Evolutionary conservation across 495 filamentous ascomycete genomes (phyloP), one percentile per base, ranked within the genome.

Genomic region (Cercophora sp.): DNA sequence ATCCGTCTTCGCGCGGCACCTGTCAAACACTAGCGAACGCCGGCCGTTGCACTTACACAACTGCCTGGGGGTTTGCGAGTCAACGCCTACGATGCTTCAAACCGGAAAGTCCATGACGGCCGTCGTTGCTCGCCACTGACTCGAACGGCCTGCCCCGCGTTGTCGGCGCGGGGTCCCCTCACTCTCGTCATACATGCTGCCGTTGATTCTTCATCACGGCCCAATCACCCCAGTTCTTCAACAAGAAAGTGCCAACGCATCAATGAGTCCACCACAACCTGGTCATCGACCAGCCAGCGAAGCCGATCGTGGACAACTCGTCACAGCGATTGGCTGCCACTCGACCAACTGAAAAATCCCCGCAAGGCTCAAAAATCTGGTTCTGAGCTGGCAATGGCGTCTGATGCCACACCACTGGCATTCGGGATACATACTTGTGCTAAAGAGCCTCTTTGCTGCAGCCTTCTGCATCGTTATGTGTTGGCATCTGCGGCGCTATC

Each of bases 211-310:
- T n/a, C n/a, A n/a, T n/a, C n/a, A n/a, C 47, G 31, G 22, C 31
- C 47, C 47, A 49, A 44, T 44, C 22, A 24, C 24, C 41, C 41
- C 41, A 8, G 25, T 43, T 27, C n/a, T 27, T 18, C 41, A n/a
- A n/a, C n/a, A 51, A 18, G 11, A 26, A 26, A 45, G 35, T 63
- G 57, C 54, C 57, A 63, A n/a, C 57, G 24, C 61, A 58, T 54
- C 57, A 34, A 34, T 22, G 32, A 15, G 27, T n/a, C n/a, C n/a
- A n/a, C n/a, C n/a, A n/a, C 43, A 51, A 55, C 45, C 52, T 36
- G 20, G 23, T 48, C 46, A 27, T 37, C 35, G 32, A 27, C 40
- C 24, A 25, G 26, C 34, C 41, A 39, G 31, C 41, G 26, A 48
- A 48, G 37, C 42, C 22, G 32, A 57, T 37, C 42, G 9, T 44